Evolutionary conservation across 306 rosid species (phyloP), one percentile per base, ranked within the genome.

Genomic region (Gynostemma pentaphyllum): DNA sequence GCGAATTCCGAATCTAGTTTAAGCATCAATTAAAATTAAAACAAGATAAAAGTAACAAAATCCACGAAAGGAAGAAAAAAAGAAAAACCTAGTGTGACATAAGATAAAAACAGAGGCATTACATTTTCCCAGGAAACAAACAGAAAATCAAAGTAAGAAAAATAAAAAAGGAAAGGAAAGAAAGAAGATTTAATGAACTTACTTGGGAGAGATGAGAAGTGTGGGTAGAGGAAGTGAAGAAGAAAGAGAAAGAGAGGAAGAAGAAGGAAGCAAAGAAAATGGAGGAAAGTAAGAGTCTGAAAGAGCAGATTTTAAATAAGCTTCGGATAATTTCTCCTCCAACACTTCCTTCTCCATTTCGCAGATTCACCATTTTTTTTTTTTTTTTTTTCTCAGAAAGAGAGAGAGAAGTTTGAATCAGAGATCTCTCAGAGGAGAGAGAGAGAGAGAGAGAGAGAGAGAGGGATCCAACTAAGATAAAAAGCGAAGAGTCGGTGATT

Each of bases 201-300:
- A 90, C 90, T 28, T 36, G 23, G 19, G 39, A 41, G 54, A 74
- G 81, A 51, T 70, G 36, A 9, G 90, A 44, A 28, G 95, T 30
- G 76, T 68, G 61, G 9, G 88, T 54, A 49, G 59, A 53, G 34
- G 74, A 14, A 46, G 90, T 57, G 85, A 78, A 71, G 80, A 79
- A 19, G 69, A 81, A 78, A 13, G 88, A 79, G 77, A 79, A 30
- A 60, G 80, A 14, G 81, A 84, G 47, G 70, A 84, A 57, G 68
- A 78, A 52, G 78, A 77, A 42, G 57, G 82, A 47, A 15, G 76
- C 55, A 16, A 78, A 29, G 8, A 78, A 14, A 5, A 75, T 74
- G 26, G 78, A 70, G 48, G 75, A 77, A 16, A 70, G 70, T 26
- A 89, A 68, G 10, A 77, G 49, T 55, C 76, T 79, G 81, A 82